phyloP scores from a whole-genome alignment of 129 eudicot genomes.

The Silybum marianum region DNA sequence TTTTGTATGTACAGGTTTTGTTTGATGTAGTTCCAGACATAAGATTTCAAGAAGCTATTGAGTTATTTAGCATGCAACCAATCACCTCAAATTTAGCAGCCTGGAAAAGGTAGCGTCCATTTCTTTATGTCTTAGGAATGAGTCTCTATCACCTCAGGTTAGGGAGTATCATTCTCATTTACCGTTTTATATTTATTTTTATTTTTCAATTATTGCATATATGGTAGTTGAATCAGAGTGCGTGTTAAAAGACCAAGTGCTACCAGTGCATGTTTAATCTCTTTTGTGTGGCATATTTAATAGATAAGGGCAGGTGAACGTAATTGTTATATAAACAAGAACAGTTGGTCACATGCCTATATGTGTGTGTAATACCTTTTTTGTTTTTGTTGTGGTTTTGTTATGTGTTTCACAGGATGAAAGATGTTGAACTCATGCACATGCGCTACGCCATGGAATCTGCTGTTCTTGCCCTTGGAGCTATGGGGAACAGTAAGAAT shows the following conservation, averaged over 20 bases:
- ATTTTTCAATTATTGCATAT: not conserved
- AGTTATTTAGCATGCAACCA: conserved; percentile 95
- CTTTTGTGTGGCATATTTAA: not conserved
- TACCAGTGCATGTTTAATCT: conserved; percentile 4
- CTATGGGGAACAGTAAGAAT: conserved; percentile 66
- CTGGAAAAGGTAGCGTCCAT: conserved; percentile 73
- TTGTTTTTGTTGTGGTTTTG: conserved; percentile 15
- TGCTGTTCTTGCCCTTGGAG: conserved; percentile 78
- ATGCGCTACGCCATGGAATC: conserved; percentile 96
- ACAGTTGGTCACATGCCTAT: not conserved
- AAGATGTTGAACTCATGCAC: conserved; percentile 96
- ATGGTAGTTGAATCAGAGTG: not conserved
- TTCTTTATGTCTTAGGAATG: not conserved
- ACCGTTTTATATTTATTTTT: not conserved
- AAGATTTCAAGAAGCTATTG: conserved; percentile 85
- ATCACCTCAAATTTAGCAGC: conserved; percentile 82
- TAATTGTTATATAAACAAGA: not conserved
- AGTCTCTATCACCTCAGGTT: conserved; percentile 10
- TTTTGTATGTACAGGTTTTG: conserved; percentile 56
- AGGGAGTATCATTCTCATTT: not conserved
- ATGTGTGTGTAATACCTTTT: conserved; percentile 16
- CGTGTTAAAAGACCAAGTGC: not conserved
- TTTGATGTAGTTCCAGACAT: conserved; percentile 93
- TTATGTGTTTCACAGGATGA: conserved; percentile 58
- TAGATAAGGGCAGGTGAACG: not conserved